Conservation (phyloP, 306 rosid species). For the Hippophae rhamnoides region DNA sequence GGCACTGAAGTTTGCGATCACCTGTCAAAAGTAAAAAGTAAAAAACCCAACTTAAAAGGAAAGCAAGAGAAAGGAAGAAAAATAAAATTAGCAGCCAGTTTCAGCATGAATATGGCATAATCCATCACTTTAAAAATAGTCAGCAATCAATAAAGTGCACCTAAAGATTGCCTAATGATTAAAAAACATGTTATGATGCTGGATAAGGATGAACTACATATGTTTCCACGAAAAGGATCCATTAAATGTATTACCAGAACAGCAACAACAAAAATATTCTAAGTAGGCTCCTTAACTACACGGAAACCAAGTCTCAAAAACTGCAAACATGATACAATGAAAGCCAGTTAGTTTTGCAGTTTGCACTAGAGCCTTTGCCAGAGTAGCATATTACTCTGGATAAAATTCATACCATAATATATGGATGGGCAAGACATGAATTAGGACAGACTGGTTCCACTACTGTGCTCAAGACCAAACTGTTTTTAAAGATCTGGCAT, state of each 20-base stretch:
- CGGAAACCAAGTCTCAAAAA: neutral
- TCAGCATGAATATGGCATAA: neutral
- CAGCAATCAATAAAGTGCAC: neutral
- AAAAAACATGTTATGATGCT: neutral
- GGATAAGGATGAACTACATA: neutral
- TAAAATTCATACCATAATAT: neutral
- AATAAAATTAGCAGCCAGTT: slow-evolving; percentile 1
- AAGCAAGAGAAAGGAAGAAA: neutral
- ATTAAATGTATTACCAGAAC: neutral
- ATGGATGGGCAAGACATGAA: neutral
- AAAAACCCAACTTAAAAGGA: slow-evolving; percentile 9
- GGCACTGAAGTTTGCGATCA: slow-evolving; percentile 92
- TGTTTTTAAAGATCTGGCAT: too few species aligned
- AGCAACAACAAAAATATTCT: neutral
- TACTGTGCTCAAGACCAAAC: too few species aligned
- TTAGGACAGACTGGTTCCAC: too few species aligned
- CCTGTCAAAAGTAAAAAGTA: slow-evolving; percentile 34
- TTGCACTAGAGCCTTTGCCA: neutral
- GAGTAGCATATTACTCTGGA: neutral
- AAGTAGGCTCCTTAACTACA: neutral
- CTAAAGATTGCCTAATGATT: slow-evolving; percentile 1
- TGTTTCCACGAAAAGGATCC: neutral
- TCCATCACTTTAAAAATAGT: neutral
- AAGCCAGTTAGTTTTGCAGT: neutral
- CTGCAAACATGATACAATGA: neutral